Conservation (phyloP, 2,329 filamentous ascomycete species). For the Paraphaeosphaeria minitans region DNA sequence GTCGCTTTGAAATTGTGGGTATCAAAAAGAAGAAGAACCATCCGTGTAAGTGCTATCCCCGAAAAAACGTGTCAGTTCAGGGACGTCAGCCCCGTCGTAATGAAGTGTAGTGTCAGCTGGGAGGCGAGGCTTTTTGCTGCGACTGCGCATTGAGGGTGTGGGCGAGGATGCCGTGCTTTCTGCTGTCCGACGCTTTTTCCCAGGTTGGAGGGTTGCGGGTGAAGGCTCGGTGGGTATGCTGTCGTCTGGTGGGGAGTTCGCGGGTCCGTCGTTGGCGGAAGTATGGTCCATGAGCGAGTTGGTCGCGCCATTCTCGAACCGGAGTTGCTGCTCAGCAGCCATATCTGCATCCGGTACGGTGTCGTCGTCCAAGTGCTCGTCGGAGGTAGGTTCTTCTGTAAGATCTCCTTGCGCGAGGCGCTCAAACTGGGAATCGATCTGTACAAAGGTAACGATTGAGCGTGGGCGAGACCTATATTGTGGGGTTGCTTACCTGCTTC, state of each 20-base stretch:
- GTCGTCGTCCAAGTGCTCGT: not conserved
- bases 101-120: too few species aligned
- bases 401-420: constrained; percentile 26
- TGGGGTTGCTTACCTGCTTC: not conserved
- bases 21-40: not conserved
- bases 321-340: not conserved
- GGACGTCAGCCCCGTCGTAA: too few species aligned
- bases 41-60: too few species aligned
- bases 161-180: too few species aligned
- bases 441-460: not conserved
- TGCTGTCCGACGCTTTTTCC: too few species aligned
- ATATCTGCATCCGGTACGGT: constrained; percentile 5
- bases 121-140: too few species aligned
- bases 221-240: not conserved
- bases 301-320: not conserved
- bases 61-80: too few species aligned
- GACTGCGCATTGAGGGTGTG: too few species aligned
- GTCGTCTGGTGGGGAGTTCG: not conserved
- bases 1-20: not conserved
- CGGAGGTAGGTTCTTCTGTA: not conserved
- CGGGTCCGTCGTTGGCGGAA: not conserved
- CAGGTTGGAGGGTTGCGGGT: not conserved
- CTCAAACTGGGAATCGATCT: constrained; percentile 30
- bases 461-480: not conserved
- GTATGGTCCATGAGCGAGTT: not conserved